Percentiles rank a stretch among this genome's conserved stretches.
Evolutionary conservation across 2,329 filamentous ascomycete species (phyloP).

Genomic region (Colletotrichum spinosum): DNA sequence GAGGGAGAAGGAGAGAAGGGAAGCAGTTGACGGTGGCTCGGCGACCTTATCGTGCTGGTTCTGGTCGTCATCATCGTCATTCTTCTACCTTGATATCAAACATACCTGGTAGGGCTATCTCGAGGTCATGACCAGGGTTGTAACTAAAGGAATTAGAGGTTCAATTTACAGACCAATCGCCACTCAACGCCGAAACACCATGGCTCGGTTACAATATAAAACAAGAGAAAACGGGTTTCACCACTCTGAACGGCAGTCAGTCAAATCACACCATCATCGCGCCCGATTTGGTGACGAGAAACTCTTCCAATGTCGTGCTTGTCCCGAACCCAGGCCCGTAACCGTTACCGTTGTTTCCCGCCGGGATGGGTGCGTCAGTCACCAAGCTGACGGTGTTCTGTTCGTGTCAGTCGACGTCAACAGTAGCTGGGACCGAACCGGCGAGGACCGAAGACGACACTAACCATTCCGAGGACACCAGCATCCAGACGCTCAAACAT

Average conservation of each 20-base stretch:
- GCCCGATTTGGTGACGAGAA: conserved; percentile 27
- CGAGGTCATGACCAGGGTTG: too few species aligned
- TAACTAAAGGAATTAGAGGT: too few species aligned
- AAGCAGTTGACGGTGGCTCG: conserved; percentile 8
- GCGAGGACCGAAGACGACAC: background rate
- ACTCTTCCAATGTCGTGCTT: conserved; percentile 28
- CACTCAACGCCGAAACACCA: too few species aligned
- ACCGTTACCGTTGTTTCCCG: conserved; percentile 19
- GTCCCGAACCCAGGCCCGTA: conserved; percentile 9
- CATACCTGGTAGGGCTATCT: too few species aligned
- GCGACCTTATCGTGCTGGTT: conserved; percentile 1
- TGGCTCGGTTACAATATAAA: too few species aligned
- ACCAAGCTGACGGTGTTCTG: conserved; percentile 32
- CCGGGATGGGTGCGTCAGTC: conserved; percentile 9
- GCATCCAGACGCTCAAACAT: conserved; percentile 67
- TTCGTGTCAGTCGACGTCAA: background rate
- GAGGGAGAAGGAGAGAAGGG: background rate
- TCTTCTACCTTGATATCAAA: background rate
- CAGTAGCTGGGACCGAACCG: background rate
- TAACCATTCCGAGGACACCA: conserved; percentile 71
- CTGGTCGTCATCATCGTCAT: conserved; percentile 8
- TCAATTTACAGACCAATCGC: too few species aligned
- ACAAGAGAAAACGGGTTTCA: too few species aligned
- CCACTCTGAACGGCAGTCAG: too few species aligned
- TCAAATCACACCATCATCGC: conserved; percentile 15